Evolutionary conservation across 352 stramenopile genomes (phyloP), one percentile per base, ranked within the genome.

Genomic region (Pythium plurisporium): DNA sequence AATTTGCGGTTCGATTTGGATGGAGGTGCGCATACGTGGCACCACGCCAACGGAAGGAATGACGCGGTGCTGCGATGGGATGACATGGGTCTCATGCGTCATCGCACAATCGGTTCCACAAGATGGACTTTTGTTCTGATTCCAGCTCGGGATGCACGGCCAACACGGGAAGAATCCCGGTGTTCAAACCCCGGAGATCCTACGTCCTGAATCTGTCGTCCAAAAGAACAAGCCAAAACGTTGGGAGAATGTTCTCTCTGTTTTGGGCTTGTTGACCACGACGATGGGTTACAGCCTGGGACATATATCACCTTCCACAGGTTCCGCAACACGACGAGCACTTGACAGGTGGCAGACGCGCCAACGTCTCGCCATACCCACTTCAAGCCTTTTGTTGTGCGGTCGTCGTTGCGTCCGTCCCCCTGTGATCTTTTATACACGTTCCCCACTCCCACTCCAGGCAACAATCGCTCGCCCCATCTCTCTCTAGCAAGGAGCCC

Each of bases 301-400:
- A 62, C 55, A 27, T 62, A 26, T 62, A 62, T 62, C 20, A 51
- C 17, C 31, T 62, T 8, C 11, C 55, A 38, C 55, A 62, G 55
- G 45, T 25, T 9, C 15, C 10, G 9, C 55, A 56, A 62, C 45
- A 22, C n/a, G 6, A 62, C 54, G 43, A 61, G 49, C 3, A 25
- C 2, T 20, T 48, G 46, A 44, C 45, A n/a, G n/a, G n/a, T 54
- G 53, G 41, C 31, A 62, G 55, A 54, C 30, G 36, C 7, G 36
- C 23, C 38, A 44, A n/a, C 26, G 5, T 34, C 1, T n/a, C 15
- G 7, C 23, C 20, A 57, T 64, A 62, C 29, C 23, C 38, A 58
- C 56, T 38, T 56, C 41, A 53, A 64, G 38, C 53, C 4, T 4
- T 23, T 5, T 55, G 55, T 34, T 40, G 56, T 53, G 12, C 20